phyloP scores from a whole-genome alignment of 805 yeast species.

The Myxozyma vanderwaltii region DNA sequence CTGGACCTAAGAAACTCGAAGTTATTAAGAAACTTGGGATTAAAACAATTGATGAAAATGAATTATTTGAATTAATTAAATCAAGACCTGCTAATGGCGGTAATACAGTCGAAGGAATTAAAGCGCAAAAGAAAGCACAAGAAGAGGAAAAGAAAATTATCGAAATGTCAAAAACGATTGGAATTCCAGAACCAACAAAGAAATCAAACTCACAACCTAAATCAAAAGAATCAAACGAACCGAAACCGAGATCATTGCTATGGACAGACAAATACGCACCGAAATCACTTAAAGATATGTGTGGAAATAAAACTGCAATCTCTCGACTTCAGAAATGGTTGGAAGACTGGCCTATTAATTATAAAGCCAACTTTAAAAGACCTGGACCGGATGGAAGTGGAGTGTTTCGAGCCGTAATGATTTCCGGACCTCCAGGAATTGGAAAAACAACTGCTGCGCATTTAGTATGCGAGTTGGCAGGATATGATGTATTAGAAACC shows the following conservation, averaged over 20 bases:
- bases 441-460: conserved; percentile 95
- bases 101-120: conserved; percentile 72
- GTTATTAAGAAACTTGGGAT: conserved; percentile 72
- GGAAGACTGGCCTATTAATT: conserved; percentile 64
- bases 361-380: conserved; percentile 56
- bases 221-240: no score
- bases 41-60: conserved; percentile 84
- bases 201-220: not conserved
- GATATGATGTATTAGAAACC: conserved; percentile 78
- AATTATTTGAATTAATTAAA: conserved; percentile 70
- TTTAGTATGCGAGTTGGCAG: conserved; percentile 73
- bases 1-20: conserved; percentile 92
- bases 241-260: conserved; percentile 48
- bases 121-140: conserved; percentile 67
- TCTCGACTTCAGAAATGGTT: conserved; percentile 73
- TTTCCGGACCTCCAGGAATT: conserved; percentile 92
- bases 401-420: conserved; percentile 75
- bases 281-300: conserved; percentile 66
- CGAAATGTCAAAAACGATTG: conserved; percentile 51
- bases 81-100: conserved; percentile 95
- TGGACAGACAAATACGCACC: conserved; percentile 98
- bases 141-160: conserved; percentile 66
- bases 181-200: conserved; percentile 32
- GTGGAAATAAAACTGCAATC: conserved; percentile 86
- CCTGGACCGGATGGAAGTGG: conserved; percentile 68